A percentile compares a stretch with the other conserved stretches of the same genome.
phyloP scores from a whole-genome alignment of 805 yeast species.

The Grigorovia yakushimaensis region DNA sequence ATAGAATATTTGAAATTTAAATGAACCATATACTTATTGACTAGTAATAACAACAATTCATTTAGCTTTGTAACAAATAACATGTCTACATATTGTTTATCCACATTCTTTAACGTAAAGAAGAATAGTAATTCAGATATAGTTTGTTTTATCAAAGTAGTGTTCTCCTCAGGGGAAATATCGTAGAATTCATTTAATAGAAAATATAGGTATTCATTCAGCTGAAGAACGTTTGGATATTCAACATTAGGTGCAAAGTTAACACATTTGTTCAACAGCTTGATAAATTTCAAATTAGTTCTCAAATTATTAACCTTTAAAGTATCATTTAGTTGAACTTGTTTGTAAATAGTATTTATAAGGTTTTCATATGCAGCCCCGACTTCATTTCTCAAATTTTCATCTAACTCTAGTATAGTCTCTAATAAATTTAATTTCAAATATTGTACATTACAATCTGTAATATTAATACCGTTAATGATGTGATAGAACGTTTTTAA shows the following conservation, averaged over 20 bases:
- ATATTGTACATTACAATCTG: constrained; percentile 1
- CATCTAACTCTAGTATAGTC: constrained; percentile 14
- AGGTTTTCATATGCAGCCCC: constrained; percentile 10
- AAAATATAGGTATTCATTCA: constrained; percentile 6
- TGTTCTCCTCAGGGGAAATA: background rate
- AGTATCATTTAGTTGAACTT: constrained; percentile 5
- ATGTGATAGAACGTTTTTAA: background rate
- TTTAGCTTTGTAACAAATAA: constrained; percentile 3
- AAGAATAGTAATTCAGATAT: constrained; percentile 11
- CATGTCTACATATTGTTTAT: background rate
- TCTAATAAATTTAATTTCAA: constrained; percentile 18
- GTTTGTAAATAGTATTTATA: constrained; percentile 8
- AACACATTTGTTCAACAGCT: constrained; percentile 14
- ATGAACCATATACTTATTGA: constrained; percentile 10
- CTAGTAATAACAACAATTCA: constrained; percentile 8
- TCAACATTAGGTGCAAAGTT: constrained; percentile 8
- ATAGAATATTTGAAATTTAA: constrained; percentile 16
- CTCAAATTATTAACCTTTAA: constrained; percentile 6
- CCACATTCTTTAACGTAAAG: constrained; percentile 5
- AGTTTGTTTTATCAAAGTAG: background rate
- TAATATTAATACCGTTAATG: background rate
- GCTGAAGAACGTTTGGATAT: constrained; percentile 6
- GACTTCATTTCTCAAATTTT: constrained; percentile 13
- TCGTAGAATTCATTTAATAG: constrained; percentile 2
- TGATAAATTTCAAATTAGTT: constrained; percentile 13